These are phyloP conservation scores for Thalassiosira hispida DNA, from an alignment of 352 stramenopile species.

Conservation along the genomic window DNA sequence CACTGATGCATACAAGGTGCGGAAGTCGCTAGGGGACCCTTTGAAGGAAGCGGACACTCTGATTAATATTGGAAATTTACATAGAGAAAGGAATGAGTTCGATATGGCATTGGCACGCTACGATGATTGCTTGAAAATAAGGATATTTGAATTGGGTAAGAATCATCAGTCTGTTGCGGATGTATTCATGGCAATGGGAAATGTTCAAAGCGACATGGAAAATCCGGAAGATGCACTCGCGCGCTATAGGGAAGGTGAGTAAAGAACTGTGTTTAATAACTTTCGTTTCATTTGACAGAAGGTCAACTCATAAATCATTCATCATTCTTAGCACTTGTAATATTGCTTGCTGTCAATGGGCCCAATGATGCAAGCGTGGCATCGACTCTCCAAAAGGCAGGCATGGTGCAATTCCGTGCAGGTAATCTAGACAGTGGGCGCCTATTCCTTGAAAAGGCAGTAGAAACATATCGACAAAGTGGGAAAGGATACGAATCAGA, in stretches of 20 bases:
- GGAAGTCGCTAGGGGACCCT: slow-evolving; percentile 59
- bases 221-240: slow-evolving; percentile 55
- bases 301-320: slow-evolving; percentile 8
- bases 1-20: slow-evolving; percentile 62
- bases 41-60: slow-evolving; percentile 72
- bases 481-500: slow-evolving; percentile 52
- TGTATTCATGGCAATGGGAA: slow-evolving; percentile 69
- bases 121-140: slow-evolving; percentile 69
- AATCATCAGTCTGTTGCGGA: slow-evolving; percentile 71
- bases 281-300: slow-evolving; percentile 4
- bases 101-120: slow-evolving; percentile 71
- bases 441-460: slow-evolving; percentile 61
- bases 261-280: slow-evolving; percentile 4
- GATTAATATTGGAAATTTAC: slow-evolving; percentile 81
- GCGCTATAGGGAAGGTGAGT: slow-evolving; percentile 67
- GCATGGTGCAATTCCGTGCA: slow-evolving; percentile 65
- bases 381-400: slow-evolving; percentile 68
- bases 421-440: slow-evolving; percentile 59
- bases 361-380: slow-evolving; percentile 63
- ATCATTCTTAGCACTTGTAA: slow-evolving; percentile 54
- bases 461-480: slow-evolving; percentile 60
- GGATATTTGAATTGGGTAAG: slow-evolving; percentile 60
- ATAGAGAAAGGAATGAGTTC: slow-evolving; percentile 65
- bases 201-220: slow-evolving; percentile 68
- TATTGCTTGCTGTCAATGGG: slow-evolving; percentile 50